Percentiles rank a stretch among this genome's conserved stretches.
Evolutionary conservation across 2,329 filamentous ascomycete species (phyloP).

Genomic region (Talaromyces funiculosus): DNA sequence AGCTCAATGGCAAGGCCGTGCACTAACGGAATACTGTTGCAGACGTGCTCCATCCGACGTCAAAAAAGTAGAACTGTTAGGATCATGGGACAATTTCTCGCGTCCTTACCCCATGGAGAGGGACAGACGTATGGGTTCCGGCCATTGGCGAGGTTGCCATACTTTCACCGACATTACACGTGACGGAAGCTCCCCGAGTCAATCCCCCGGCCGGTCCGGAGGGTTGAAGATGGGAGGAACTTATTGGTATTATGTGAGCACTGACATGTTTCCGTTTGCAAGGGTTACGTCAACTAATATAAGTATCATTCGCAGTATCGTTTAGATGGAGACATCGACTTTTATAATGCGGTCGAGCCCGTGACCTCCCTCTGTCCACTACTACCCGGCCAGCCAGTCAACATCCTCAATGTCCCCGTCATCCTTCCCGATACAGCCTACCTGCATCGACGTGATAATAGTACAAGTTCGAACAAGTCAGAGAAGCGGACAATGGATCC

Average conservation of each 20-base stretch:
- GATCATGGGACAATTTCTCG: constrained; percentile 93
- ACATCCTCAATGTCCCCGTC: constrained; percentile 73
- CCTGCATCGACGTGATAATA: constrained; percentile 58
- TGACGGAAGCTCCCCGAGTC: constrained; percentile 59
- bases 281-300: background rate
- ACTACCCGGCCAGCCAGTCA: constrained; percentile 80
- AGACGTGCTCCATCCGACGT: constrained; percentile 36
- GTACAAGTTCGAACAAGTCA: constrained; percentile 54
- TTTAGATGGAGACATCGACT: constrained; percentile 70
- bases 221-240: constrained; percentile 87
- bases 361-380: constrained; percentile 76
- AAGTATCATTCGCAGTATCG: constrained; percentile 60
- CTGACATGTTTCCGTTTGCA: background rate
- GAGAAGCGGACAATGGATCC: constrained; percentile 73
- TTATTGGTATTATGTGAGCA: constrained; percentile 90
- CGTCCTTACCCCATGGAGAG: constrained; percentile 73
- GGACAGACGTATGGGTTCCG: constrained; percentile 66
- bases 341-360: constrained; percentile 65
- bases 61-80: constrained; percentile 68
- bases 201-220: constrained; percentile 58
- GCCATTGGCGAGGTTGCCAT: constrained; percentile 83
- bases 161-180: constrained; percentile 79
- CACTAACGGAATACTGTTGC: background rate
- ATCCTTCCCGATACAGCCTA: constrained; percentile 49
- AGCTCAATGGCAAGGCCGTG: background rate